phyloP scores from a whole-genome alignment of 164 flowering plant species.

The Macadamia integrifolia region DNA sequence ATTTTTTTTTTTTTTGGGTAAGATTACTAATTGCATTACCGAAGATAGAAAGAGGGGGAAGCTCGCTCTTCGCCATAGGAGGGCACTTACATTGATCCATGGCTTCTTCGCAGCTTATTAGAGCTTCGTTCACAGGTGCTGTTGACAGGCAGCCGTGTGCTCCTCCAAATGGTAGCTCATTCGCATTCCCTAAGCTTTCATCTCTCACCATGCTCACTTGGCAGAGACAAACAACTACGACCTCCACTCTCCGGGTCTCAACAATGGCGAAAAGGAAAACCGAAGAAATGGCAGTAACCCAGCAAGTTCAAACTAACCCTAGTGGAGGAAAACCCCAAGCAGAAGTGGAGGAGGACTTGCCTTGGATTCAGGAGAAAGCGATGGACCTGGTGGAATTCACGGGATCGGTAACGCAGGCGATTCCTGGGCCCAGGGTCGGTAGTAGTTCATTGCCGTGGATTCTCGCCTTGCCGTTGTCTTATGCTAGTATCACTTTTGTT shows the following conservation, averaged over 20 bases:
- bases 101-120: conserved; percentile 32
- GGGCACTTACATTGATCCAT: background rate
- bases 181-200: background rate
- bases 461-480: conserved; percentile 75
- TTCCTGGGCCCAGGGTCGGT: conserved; percentile 93
- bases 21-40: no score
- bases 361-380: conserved; percentile 95
- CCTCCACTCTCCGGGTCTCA: conserved; percentile 3
- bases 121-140: background rate
- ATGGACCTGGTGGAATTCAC: conserved; percentile 88
- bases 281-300: conserved; percentile 8
- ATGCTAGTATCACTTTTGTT: conserved; percentile 62
- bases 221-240: background rate
- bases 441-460: conserved; percentile 78
- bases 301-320: conserved; percentile 4
- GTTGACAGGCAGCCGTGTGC: conserved; percentile 7
- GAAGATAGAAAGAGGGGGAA: no score
- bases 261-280: conserved; percentile 15
- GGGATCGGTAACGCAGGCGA: conserved; percentile 79
- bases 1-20: no score
- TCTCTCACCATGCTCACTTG: conserved; percentile 7
- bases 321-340: conserved; percentile 20
- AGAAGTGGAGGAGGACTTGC: conserved; percentile 73
- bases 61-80: no score
- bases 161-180: background rate